phyloP scores from a whole-genome alignment of 305 asterid species.

The Solanum hybrid region DNA sequence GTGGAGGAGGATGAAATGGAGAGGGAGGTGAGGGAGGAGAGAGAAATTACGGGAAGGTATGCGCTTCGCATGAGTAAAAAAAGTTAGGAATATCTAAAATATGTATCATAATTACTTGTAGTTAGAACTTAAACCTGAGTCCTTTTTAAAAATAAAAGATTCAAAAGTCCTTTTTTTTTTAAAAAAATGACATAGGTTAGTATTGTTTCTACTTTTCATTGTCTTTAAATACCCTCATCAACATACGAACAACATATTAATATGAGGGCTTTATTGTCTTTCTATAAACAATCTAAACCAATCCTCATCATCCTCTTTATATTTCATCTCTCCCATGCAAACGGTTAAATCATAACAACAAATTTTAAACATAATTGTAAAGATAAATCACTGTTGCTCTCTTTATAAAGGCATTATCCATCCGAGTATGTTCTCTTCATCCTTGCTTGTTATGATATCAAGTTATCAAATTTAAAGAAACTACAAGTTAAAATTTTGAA shows the following conservation, averaged over 20 bases:
- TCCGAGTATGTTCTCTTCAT: neutral
- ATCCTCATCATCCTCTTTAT: neutral
- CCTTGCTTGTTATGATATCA: neutral
- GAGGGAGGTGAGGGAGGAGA: too few species aligned
- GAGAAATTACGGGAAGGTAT: neutral
- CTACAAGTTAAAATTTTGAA: neutral
- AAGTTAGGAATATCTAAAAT: neutral
- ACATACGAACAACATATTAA: neutral
- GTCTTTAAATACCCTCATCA: neutral
- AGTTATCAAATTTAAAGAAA: neutral
- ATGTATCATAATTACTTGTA: neutral
- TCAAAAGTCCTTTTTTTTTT: neutral
- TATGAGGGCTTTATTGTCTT: neutral
- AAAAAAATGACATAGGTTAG: neutral
- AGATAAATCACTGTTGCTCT: neutral
- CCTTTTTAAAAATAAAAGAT: neutral
- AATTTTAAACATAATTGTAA: too few species aligned
- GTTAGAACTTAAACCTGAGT: neutral
- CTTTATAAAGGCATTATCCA: neutral
- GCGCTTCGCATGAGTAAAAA: neutral
- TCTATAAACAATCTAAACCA: neutral
- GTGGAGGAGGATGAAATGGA: too few species aligned
- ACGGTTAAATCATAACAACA: neutral
- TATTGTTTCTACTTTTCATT: neutral
- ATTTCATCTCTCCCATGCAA: neutral